Evolutionary conservation across 805 yeast genomes (phyloP).

Genomic region (Cyberlindnera samutprakarnensis): DNA sequence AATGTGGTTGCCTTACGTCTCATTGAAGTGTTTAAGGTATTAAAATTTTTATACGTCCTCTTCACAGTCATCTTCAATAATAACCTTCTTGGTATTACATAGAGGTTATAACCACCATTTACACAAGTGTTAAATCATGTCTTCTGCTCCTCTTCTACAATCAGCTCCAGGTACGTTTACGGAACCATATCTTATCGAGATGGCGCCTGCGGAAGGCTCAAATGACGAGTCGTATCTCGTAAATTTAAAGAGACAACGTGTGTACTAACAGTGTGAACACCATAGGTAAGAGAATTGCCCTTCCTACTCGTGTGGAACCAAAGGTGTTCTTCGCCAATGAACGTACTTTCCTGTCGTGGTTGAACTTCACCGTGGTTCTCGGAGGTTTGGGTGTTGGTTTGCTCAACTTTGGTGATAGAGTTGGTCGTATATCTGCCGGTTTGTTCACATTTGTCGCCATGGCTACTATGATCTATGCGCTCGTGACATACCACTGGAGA

Average conservation of each 20-base stretch:
- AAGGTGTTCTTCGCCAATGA: constrained; percentile 98
- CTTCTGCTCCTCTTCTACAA: constrained; percentile 67
- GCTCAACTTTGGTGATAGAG: constrained; percentile 89
- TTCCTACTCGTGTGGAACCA: constrained; percentile 98
- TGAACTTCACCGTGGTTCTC: constrained; percentile 95
- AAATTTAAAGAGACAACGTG: too few species aligned
- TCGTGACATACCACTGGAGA: constrained; percentile 97
- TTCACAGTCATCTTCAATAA: too few species aligned
- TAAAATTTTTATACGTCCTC: too few species aligned
- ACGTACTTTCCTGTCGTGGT: constrained; percentile 97
- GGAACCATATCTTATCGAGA: not conserved
- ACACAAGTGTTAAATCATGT: constrained; percentile 40
- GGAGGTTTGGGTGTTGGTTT: constrained; percentile 96
- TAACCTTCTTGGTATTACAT: too few species aligned
- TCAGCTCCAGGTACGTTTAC: constrained; percentile 51
- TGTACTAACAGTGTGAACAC: constrained; percentile 2
- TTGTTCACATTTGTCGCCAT: constrained; percentile 92
- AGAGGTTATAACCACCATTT: too few species aligned
- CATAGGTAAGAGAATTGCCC: constrained; percentile 86
- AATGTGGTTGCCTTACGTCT: too few species aligned
- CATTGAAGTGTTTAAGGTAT: too few species aligned
- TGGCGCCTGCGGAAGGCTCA: too few species aligned
- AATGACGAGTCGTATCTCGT: too few species aligned
- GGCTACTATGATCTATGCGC: constrained; percentile 96
- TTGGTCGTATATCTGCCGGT: constrained; percentile 90